Base-by-base conservation (phyloP, 2,329 filamentous ascomycete species). In the Apiospora malaysiana region DNA sequence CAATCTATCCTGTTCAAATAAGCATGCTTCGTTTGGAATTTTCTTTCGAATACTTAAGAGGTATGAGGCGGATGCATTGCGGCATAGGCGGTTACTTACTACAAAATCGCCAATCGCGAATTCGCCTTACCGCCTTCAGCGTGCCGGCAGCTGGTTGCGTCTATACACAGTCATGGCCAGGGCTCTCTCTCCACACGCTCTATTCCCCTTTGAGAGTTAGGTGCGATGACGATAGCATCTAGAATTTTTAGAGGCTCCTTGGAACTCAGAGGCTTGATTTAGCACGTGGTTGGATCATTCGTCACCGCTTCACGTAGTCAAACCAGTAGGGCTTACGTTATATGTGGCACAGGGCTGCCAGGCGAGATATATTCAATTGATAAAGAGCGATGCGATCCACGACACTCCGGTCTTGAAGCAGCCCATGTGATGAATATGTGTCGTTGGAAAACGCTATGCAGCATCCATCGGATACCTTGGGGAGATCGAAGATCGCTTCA, bases 271-370 rank as follows among this genome's bases (percentile, higher is more conserved):
- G 56, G 32, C 27, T n/a, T 37, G 10, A 40, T 40, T 63, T 63
- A 40, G 56, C 56, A 63, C 56, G 56, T 63, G 56, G 56, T 63
- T 40, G 21, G 10, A 40, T 63, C 27, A 40, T 63, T 63, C 56
- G 56, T 40, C 32, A 63, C 56, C 56, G 56, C 56, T 63, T 40
- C 16, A 63, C 32, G 14, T 10, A 37, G 32, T 59, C 51, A 18
- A 21, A 21, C 18, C 51, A 59, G 51, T 32, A 59, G 27, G 51
- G 25, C 51, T 59, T 59, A 59, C 18, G 7, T 27, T 37, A 37
- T 63, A 21, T 63, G 32, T 21, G 10, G 16, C n/a, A n/a, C 32
- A 40, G 37, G 56, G 56, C 32, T 63, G 56, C 56, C 9, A n/a
- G 32, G 6, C 21, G 32, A 40, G 56, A 63, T 18, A n/a, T 5